These are phyloP conservation scores for Syzygium malaccense DNA, from an alignment of 441 rosid genomes.

Conservation along the genomic window DNA sequence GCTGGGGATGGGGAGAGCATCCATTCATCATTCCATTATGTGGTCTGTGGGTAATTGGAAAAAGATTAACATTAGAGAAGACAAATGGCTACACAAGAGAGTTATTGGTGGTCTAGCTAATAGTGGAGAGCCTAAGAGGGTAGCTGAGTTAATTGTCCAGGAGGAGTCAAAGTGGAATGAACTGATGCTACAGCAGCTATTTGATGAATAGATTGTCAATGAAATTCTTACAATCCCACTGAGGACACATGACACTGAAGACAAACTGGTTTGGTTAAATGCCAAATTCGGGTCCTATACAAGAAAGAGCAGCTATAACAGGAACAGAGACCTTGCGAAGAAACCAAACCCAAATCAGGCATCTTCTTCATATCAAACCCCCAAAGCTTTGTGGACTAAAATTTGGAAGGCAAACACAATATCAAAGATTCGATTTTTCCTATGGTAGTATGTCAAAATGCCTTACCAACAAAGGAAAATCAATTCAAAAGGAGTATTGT, in stretches of 20 bases:
- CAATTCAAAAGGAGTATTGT: not conserved
- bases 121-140: not conserved
- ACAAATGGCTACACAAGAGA: not conserved
- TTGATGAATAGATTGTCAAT: not conserved
- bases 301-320: rapidly evolving
- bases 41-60: not conserved
- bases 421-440: not conserved
- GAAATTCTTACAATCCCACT: not conserved
- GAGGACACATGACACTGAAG: not conserved
- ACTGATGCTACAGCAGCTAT: not conserved
- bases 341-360: not conserved
- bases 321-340: not conserved
- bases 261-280: not conserved
- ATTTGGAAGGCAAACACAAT: not conserved
- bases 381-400: not conserved
- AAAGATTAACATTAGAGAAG: not conserved
- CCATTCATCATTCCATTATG: not conserved
- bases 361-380: not conserved
- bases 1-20: not conserved
- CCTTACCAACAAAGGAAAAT: not conserved
- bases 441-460: not conserved
- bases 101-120: not conserved
- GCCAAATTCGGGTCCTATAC: not conserved
- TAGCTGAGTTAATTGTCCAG: not conserved
- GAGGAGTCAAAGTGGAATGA: not conserved